Evolutionary conservation across 345 rosid species (phyloP), one percentile per base, ranked within the genome.

Genomic region (Reutealis trisperma): DNA sequence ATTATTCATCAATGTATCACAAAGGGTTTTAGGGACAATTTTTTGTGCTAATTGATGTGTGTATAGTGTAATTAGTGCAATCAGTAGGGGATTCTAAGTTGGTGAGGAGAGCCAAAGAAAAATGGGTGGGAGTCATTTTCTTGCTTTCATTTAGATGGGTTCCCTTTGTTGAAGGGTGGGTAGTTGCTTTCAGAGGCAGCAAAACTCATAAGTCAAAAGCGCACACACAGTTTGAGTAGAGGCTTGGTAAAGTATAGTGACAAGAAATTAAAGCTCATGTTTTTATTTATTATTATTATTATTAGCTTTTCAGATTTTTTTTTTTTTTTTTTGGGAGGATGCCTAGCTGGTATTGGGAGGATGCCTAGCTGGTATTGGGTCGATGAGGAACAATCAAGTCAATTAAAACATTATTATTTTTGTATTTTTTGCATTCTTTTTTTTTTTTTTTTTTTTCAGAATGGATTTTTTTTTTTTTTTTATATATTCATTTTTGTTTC

Each of bases 241-340:
- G 75, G 87, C 70, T 82, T 84, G 86, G 88, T 78, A 86, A 90
- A 87, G 89, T 70, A 77, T 82, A 76, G 74, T 64, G 45, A 49
- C 64, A 80, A 69, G 71, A 30, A 51, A 37, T 32, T 5, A 66
- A 41, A 66, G 6, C 24, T 9, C 5, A 3, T 41, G 0, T 42
- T 66, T 7, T 8, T 65, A 5, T 1, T 37, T 70, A 25, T 52
- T n/a, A n/a, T 0, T 49, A 37, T 25, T 27, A 4, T 16, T 30
- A 15, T 27, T 69, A 16, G 22, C 72, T 14, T 64, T 37, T 65
- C 1, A 37, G 69, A 64, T 11, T 27, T 27, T 27, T 27, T 27
- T 27, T 27, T 27, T n/a, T n/a, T n/a, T n/a, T n/a, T n/a, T n/a
- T n/a, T n/a, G n/a, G n/a, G 30, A 1, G 30, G 30, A 27, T 58